Conservation (phyloP, 768 basidiomycete species). For the Lactarius quietus region DNA sequence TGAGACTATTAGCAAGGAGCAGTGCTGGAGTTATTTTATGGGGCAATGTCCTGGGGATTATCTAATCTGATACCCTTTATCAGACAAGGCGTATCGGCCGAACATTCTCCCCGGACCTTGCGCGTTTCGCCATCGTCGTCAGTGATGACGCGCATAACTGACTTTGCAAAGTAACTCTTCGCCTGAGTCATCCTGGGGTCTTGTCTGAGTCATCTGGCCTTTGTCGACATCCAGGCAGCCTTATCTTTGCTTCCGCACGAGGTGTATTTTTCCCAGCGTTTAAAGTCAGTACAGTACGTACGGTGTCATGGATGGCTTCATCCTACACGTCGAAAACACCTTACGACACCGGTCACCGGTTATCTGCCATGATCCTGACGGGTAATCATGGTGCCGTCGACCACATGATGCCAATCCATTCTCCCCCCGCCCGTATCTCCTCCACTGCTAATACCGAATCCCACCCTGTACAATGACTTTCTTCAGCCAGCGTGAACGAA, state of each 20-base stretch:
- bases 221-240: too few relatives aligned
- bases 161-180: too few relatives aligned
- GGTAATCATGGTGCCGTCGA: neutral
- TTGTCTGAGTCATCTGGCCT: too few relatives aligned
- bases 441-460: neutral
- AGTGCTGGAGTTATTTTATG: neutral
- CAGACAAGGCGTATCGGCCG: neutral
- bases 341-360: neutral
- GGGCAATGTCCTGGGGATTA: neutral
- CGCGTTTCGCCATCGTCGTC: too few relatives aligned
- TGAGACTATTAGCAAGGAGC: too few relatives aligned
- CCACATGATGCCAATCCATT: neutral
- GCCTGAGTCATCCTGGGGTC: too few relatives aligned
- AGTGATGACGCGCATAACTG: too few relatives aligned
- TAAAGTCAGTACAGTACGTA: too few relatives aligned
- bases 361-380: neutral
- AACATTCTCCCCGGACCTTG: too few relatives aligned
- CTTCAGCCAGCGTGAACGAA: too few relatives aligned
- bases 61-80: conserved; percentile 1
- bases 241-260: neutral
- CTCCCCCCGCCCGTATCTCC: neutral
- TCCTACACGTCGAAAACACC: neutral
- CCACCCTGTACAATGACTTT: neutral
- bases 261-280: neutral
- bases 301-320: too few relatives aligned